Base-by-base conservation (phyloP, 345 rosid genomes). In the Hibiscus mutabilis region DNA sequence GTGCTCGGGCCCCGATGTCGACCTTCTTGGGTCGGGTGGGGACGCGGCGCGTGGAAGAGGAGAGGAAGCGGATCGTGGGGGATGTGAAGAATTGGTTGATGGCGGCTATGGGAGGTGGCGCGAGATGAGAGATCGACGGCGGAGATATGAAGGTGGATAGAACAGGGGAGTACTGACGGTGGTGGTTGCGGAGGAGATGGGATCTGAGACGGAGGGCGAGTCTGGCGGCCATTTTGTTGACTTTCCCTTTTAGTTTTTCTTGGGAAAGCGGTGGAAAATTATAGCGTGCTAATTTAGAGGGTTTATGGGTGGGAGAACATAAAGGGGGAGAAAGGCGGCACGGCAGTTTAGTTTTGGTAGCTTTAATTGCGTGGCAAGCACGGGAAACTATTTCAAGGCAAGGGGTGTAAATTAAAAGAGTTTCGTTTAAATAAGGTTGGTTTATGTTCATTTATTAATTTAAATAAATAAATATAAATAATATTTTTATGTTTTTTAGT, bases 1-100 rank as follows among this genome's bases (percentile, higher is more conserved):
- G 89, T 14, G 99, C 97, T 33, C 85, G 84, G 15, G 91, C 87
- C n/a, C 92, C 97, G 65, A 92, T 90, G 74, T 95, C 99, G 2
- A 92, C 80, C 22, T 80, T 75, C 64, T 90, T 90, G 2, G 89
- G 72, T 2, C 91, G 84, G 27, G 77, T 42, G 3, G 97, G 96
- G 27, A 52, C 59, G 61, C 96, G 92, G 19, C 94, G 85, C 68
- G 79, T 72, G 72, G 80, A 72, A 29, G 86, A 78, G 66, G 97
- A 92, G 82, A 89, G 58, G 73, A 86, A 85, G 6, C 96, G 92
- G 42, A 52, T 2, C 42, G 75, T 64, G 76, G 70, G 55, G 80
- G 71, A 74, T 67, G 63, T 46, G 79, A 33, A 73, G 46, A 6
- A 71, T 74, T 8, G 78, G 77, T 63, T 6, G 68, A 57, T 0